Base-by-base conservation (phyloP, 768 basidiomycete genomes). In the Gyrodon lividus region DNA sequence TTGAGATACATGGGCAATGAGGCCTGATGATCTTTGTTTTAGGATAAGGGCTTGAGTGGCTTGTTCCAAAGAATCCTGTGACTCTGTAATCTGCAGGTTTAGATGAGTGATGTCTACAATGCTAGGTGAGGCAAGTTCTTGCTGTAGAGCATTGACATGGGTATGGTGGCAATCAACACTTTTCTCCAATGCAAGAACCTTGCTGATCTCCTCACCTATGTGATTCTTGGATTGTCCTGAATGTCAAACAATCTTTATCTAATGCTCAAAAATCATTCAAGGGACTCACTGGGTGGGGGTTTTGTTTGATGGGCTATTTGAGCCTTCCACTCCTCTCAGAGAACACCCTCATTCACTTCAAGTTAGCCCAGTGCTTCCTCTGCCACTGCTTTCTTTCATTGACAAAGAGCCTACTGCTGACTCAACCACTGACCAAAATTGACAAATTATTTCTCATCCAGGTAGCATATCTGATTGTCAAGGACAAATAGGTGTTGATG, bases 351-450 rank as follows among this genome's bases (percentile, higher is more conserved):
- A 17, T 26, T 13, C 20, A 41, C 40, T 16, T 6, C 6, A 20
- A 41, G 24, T 20, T 4, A 4, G 20, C 12, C 17, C 14, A 41
- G 40, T 12, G 10, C 24, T 4, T 41, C 40, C 40, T 20, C 19
- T 26, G 39, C 48, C 20, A 10, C 48, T 6, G 6, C 23, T 16
- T 50, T 50, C 39, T 50, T 50, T 24, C 4, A 2, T 30, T 50
- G 41, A 26, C 48, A 50, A 12, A 24, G 41, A 4, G 6, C 20
- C 48, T 41, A 50, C 22, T 39, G 22, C 9, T 39, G 7, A 23
- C 16, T 28, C 19, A 60, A 34, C 59, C 59, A 60, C 14, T 39
- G 5, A 10, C 57, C 60, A 3, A 67, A 38, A 8, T 19, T 23
- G 12, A 48, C 19, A 5, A 58, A 33, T 13, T 35, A 51, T 4